Evolutionary conservation across 2,329 filamentous ascomycete species (phyloP).

Genomic region (Metarhizium rileyi): DNA sequence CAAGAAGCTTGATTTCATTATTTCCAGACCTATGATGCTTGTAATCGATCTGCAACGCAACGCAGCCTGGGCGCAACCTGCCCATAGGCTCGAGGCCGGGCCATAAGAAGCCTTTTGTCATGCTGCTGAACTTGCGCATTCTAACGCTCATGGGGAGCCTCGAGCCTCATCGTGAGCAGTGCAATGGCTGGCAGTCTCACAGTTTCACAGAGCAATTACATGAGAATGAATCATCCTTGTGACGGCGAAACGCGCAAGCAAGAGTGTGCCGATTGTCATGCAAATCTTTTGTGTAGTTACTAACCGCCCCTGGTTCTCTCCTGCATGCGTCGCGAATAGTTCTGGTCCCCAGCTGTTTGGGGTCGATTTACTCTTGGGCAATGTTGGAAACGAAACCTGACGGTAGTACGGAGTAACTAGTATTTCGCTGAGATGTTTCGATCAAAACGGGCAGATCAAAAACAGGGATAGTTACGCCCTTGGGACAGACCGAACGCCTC

Average conservation of each 20-base stretch:
- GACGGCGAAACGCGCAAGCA: background rate
- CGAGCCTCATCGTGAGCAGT: background rate
- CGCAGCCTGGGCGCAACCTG: background rate
- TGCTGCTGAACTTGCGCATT: background rate
- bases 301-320: too few species aligned
- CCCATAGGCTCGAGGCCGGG: background rate
- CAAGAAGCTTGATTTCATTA: background rate
- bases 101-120: background rate
- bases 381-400: background rate
- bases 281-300: background rate
- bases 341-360: background rate
- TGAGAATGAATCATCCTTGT: background rate
- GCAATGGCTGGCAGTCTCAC: background rate
- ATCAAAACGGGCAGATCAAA: background rate
- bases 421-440: background rate
- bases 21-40: background rate
- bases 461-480: background rate
- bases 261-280: background rate
- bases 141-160: background rate
- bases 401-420: background rate
- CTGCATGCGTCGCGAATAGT: background rate
- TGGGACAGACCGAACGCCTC: background rate
- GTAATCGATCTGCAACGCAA: background rate
- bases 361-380: background rate
- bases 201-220: background rate